phyloP scores from a whole-genome alignment of 2,329 filamentous ascomycete genomes.

The Aspergillus fumigatiaffinis region DNA sequence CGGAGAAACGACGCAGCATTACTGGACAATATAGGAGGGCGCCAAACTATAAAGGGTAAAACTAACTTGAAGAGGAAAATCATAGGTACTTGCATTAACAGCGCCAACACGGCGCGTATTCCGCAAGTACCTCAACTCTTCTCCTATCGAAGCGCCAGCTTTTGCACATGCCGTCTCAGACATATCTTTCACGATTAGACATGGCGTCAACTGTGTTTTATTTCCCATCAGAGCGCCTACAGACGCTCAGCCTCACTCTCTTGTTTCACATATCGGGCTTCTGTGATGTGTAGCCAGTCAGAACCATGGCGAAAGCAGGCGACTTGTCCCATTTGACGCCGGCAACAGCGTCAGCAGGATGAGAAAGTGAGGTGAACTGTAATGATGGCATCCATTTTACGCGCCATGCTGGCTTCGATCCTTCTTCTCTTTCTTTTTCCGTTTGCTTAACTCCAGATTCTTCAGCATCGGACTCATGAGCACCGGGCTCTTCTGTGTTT shows the following conservation, averaged over 20 bases:
- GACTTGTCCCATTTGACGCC: slow-evolving; percentile 12
- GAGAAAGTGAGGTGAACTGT: slow-evolving; percentile 1
- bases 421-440: slow-evolving; percentile 1
- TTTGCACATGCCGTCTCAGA: slow-evolving; percentile 1
- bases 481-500: neutral
- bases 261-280: slow-evolving; percentile 21
- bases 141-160: slow-evolving; percentile 12
- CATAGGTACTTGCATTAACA: neutral
- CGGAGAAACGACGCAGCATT: no score
- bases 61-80: neutral
- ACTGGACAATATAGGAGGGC: neutral
- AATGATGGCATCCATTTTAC: slow-evolving; percentile 2
- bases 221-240: slow-evolving; percentile 32
- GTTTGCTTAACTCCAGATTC: neutral
- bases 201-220: slow-evolving; percentile 7
- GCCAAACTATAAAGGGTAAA: neutral
- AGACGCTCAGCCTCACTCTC: slow-evolving; percentile 11
- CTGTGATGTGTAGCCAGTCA: slow-evolving; percentile 12
- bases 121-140: slow-evolving; percentile 4
- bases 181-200: slow-evolving; percentile 1
- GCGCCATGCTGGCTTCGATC: slow-evolving; percentile 1
- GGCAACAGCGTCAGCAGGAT: slow-evolving; percentile 8
- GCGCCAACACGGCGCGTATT: slow-evolving; percentile 24
- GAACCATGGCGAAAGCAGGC: slow-evolving; percentile 8
- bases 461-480: neutral